Evolutionary conservation across 2,329 filamentous ascomycete genomes (phyloP), one percentile per base, ranked within the genome.

Genomic region (Epicoccum sorghinum): DNA sequence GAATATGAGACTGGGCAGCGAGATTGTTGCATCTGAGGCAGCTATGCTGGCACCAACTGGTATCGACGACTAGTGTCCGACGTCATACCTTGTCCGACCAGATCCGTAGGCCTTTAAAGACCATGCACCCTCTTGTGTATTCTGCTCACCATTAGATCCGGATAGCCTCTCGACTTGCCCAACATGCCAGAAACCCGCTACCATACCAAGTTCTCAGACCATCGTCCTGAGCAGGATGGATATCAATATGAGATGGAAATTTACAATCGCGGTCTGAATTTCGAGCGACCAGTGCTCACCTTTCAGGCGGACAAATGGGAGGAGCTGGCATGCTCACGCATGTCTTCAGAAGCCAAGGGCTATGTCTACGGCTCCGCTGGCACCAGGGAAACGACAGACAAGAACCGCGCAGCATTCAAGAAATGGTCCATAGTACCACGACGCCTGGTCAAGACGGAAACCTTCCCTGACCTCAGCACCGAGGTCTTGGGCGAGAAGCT

Each of bases 401-500:
- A 73, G 47, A 73, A 70, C 42, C 52, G 59, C 13, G 60, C 52
- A 8, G 63, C 67, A 1, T 68, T 68, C 42, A 60, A 60, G 33
- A 65, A 60, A 40, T 69, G 59, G 58, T 60, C 56, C 5, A 65
- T 69, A 27, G 58, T 68, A 3, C 66, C 67, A 3, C 52, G 46
- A 0, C 48, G 59, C 10, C 42, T 60, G 9, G 54, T 61, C n/a
- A 61, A 52, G 13, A 53, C 52, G n/a, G 37, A 54, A 4, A 42
- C 40, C 9, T 58, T 61, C 30, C 59, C 57, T 1, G 49, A 65
- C 40, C 55, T 65, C 12, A 50, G 29, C 4, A 56, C 58, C 14
- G 54, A 59, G 1, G 61, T 79, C 1, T 66, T 75, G 13, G 78
- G 77, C 6, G 69, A 77, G 45, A 71, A 76, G 44, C 73, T 80